Base-by-base conservation (phyloP, 2,329 filamentous ascomycete genomes). In the Botrytis hyacinthi region DNA sequence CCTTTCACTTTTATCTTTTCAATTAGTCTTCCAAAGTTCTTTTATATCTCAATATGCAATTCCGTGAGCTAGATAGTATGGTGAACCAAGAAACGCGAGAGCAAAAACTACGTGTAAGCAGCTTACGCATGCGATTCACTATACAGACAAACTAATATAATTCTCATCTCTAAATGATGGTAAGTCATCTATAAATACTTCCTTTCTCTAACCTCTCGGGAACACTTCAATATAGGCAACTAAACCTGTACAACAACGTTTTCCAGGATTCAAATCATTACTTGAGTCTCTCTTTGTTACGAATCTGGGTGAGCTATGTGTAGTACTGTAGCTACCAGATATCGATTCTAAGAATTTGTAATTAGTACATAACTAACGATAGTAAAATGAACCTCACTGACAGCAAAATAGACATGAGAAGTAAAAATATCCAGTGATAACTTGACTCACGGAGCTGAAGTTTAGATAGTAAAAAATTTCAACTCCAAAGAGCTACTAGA, bases 211-310 rank as follows among this genome's bases (percentile, higher is more conserved):
- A 5, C 1, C 4, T 16, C 26, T 51, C 12, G 1, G 0, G n/a
- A n/a, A n/a, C 1, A 51, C 26, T n/a, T n/a, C 4, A n/a, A 6
- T 12, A n/a, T 4, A n/a, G 4, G 48, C 5, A 14, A n/a, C 10
- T n/a, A 12, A n/a, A 12, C 48, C 22, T n/a, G 4, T 3, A n/a
- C 6, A 5, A 3, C 26, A n/a, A 26, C 4, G 4, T 0, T 14
- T 2, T 7, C 1, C 2, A 51, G 26, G 12, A n/a, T 4, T 51
- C 26, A 3, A n/a, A 51, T 51, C 46, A 51, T 51, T n/a, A 51
- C 48, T 51, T 51, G 26, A n/a, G 48, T 16, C n/a, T n/a, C n/a
- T n/a, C n/a, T n/a, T n/a, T n/a, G n/a, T n/a, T n/a, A n/a, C n/a
- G n/a, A n/a, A n/a, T n/a, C n/a, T n/a, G n/a, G n/a, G n/a, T n/a